phyloP scores from a whole-genome alignment of 1,284 basidiomycete genomes.

The Trichosporon ovoides region DNA sequence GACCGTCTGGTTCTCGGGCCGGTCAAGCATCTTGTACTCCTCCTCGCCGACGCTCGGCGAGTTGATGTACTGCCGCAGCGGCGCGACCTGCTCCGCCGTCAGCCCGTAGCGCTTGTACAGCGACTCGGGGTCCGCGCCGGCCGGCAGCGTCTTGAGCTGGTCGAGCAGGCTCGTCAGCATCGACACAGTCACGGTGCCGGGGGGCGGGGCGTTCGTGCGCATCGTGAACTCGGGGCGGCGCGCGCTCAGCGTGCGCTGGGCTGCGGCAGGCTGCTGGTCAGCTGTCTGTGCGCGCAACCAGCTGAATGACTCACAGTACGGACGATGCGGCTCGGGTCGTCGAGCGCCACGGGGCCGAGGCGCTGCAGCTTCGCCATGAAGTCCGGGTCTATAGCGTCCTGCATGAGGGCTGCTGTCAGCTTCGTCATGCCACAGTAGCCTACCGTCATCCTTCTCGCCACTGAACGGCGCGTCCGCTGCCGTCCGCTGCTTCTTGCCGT shows the following conservation, averaged over 20 bases:
- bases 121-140: constrained; percentile 49
- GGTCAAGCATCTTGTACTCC: constrained; percentile 53
- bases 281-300: not conserved
- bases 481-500: constrained; percentile 3
- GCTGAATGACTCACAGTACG: constrained; percentile 53
- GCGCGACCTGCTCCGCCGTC: constrained; percentile 56
- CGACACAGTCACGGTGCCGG: constrained; percentile 58
- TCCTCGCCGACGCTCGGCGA: constrained; percentile 62
- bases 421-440: constrained; percentile 10
- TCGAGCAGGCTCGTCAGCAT: constrained; percentile 62
- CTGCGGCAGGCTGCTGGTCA: constrained; percentile 29
- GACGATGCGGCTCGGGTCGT: constrained; percentile 56
- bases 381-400: constrained; percentile 68
- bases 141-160: constrained; percentile 56
- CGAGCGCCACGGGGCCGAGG: constrained; percentile 66
- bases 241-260: constrained; percentile 41
- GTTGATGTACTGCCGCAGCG: constrained; percentile 60
- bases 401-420: constrained; percentile 56
- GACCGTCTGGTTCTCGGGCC: constrained; percentile 48
- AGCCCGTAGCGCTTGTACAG: constrained; percentile 56
- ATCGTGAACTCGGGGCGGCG: constrained; percentile 49
- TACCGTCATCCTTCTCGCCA: constrained; percentile 46
- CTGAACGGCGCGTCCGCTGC: constrained; percentile 23
- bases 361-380: constrained; percentile 64
- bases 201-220: constrained; percentile 39